Conservation (phyloP, 352 stramenopile species). For the Poterioochromonas sp. region DNA sequence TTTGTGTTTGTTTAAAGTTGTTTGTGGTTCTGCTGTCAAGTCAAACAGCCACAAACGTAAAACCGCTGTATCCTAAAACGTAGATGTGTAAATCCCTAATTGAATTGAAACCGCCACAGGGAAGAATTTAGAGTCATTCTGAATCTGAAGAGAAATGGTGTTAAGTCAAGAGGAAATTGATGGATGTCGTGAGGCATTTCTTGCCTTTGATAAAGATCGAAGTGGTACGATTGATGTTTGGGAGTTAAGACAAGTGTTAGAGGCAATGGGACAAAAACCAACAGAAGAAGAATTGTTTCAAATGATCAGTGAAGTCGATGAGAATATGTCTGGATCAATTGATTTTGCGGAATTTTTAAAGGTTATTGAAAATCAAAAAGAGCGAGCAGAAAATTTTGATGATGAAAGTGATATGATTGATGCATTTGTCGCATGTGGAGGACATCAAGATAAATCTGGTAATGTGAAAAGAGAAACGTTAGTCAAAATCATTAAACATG, state of each 20-base stretch:
- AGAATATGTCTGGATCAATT: conserved; percentile 85
- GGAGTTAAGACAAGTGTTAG: conserved; percentile 64
- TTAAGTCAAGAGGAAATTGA: conserved; percentile 90
- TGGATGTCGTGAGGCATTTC: conserved; percentile 84
- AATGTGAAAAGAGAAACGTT: conserved; percentile 71
- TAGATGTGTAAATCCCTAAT: background rate
- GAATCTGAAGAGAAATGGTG: conserved; percentile 52
- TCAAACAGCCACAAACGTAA: background rate
- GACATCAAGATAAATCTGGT: conserved; percentile 74
- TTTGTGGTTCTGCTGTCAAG: too few species aligned
- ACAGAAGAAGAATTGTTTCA: conserved; percentile 95
- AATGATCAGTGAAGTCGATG: conserved; percentile 88
- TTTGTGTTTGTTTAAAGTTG: too few species aligned
- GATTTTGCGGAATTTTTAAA: conserved; percentile 93
- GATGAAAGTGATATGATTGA: conserved; percentile 92
- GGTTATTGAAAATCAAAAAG: conserved; percentile 91
- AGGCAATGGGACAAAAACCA: conserved; percentile 90
- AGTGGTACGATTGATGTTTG: conserved; percentile 88
- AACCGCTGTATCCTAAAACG: background rate
- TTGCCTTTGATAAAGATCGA: conserved; percentile 89
- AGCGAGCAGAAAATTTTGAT: conserved; percentile 79
- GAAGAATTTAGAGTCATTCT: background rate
- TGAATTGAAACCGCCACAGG: too few species aligned
- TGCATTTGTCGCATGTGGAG: conserved; percentile 86
- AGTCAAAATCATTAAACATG: conserved; percentile 80